A percentile compares a stretch with the other conserved stretches of the same genome.
These are phyloP conservation scores for Penicillium hesseltinei DNA, from an alignment of 2,329 filamentous ascomycete species.

Conservation along the genomic window DNA sequence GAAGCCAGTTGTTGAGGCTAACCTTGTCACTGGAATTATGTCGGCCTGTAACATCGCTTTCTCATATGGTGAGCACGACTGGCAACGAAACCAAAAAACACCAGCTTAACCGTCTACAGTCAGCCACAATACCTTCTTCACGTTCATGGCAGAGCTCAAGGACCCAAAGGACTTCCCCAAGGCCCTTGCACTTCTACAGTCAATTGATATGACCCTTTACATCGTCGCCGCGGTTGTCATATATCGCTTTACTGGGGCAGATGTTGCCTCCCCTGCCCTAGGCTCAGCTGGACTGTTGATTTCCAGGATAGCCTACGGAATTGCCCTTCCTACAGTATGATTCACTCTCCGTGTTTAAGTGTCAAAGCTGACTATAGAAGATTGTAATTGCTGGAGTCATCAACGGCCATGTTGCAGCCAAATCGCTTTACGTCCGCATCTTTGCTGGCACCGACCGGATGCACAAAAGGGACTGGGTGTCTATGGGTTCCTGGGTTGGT, in stretches of 20 bases:
- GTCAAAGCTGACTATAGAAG: constrained; percentile 8
- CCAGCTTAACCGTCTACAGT: constrained; percentile 18
- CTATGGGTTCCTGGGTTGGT: constrained; percentile 56
- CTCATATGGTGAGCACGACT: background rate
- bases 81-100: background rate
- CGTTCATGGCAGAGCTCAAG: constrained; percentile 62
- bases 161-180: constrained; percentile 59
- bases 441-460: constrained; percentile 58
- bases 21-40: background rate
- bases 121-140: constrained; percentile 65
- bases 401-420: constrained; percentile 62
- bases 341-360: background rate
- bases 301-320: constrained; percentile 62
- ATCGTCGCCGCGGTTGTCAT: constrained; percentile 64
- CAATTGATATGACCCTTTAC: constrained; percentile 59
- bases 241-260: constrained; percentile 61
- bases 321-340: constrained; percentile 61
- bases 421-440: constrained; percentile 62
- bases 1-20: background rate
- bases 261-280: constrained; percentile 63
- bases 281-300: constrained; percentile 57
- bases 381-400: constrained; percentile 69
- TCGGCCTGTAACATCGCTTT: constrained; percentile 1
- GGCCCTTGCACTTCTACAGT: constrained; percentile 59
- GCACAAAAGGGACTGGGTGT: constrained; percentile 46